Conservation (phyloP, 371 early-diverging fungal species). For the Circinella minor region DNA sequence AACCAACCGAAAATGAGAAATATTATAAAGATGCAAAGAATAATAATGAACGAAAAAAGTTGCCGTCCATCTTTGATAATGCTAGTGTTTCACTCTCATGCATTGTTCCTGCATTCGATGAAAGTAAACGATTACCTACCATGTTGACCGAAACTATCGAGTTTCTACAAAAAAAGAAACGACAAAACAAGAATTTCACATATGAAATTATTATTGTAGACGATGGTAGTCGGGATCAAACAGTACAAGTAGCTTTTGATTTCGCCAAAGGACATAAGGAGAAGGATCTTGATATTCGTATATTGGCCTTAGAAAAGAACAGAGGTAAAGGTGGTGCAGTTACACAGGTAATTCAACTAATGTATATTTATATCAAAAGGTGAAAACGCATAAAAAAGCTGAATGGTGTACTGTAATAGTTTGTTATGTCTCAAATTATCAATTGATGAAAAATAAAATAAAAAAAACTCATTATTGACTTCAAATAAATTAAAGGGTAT, state of each 20-base stretch:
- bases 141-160: conserved; percentile 84
- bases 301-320: conserved; percentile 81
- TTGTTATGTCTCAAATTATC: too few relatives aligned
- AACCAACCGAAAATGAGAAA: conserved; percentile 56
- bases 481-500: conserved; percentile 67
- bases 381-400: too few relatives aligned
- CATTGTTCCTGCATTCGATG: conserved; percentile 94
- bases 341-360: conserved; percentile 68
- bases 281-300: conserved; percentile 62
- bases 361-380: too few relatives aligned
- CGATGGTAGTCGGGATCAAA: conserved; percentile 87
- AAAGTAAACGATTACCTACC: conserved; percentile 77
- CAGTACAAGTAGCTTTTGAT: conserved; percentile 68
- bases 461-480: not conserved
- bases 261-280: conserved; percentile 60
- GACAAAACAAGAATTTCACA: conserved; percentile 47
- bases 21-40: conserved; percentile 49
- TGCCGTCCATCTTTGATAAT: conserved; percentile 51
- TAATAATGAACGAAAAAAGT: conserved; percentile 28
- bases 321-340: conserved; percentile 96
- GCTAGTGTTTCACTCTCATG: conserved; percentile 72
- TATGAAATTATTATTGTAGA: conserved; percentile 93
- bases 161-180: conserved; percentile 60
- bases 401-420: too few relatives aligned
- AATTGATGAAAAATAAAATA: too few relatives aligned